Base-by-base conservation (phyloP, 805 yeast species). In the Candida chauliodis region DNA sequence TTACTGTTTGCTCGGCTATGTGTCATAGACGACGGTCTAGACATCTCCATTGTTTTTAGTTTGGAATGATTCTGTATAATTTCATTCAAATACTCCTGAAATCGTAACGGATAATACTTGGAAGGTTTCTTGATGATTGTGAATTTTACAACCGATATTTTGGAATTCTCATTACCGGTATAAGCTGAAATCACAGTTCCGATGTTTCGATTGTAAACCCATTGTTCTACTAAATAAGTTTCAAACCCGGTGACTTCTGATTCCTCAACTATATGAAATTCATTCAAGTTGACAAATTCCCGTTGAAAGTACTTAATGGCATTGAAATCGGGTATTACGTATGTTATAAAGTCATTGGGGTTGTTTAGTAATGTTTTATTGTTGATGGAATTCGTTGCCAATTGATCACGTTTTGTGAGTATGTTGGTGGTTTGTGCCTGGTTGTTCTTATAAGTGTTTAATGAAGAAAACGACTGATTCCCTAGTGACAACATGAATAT, bases 161-260 rank as follows among this genome's bases (percentile, higher is more conserved):
- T 61, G 48, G 88, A 85, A n/a, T 69, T 67, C 4, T 76, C 54
- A 52, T 88, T 85, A 2, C 99, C 99, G 0, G 98, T 91, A 58
- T 76, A 93, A 0, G 91, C 78, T 1, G 93, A 78, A 13, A 91
- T 81, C 4, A 84, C 71, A 1, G 83, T 71, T 18, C 85, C 79
- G 9, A 78, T 63, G 29, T 75, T 69, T 31, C 98, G 68, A 42
- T 80, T 81, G 23, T 83, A 72, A 2, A 85, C 82, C 99, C 99
- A 93, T 58, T 91, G 97, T 57, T 93, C 98, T 8, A 91, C 95
- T 26, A 93, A 69, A 56, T 93, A 93, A 11, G 85, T 75, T 59
- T 93, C 98, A 55, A 84, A 88, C 1, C 99, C 98, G 1, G 67
- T 50, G 17, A 83, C 67, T 8, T 60, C 62, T 4, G 79, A 59